Evolutionary conservation across 805 yeast genomes (phyloP).

Genomic region (Candida caryicola): DNA sequence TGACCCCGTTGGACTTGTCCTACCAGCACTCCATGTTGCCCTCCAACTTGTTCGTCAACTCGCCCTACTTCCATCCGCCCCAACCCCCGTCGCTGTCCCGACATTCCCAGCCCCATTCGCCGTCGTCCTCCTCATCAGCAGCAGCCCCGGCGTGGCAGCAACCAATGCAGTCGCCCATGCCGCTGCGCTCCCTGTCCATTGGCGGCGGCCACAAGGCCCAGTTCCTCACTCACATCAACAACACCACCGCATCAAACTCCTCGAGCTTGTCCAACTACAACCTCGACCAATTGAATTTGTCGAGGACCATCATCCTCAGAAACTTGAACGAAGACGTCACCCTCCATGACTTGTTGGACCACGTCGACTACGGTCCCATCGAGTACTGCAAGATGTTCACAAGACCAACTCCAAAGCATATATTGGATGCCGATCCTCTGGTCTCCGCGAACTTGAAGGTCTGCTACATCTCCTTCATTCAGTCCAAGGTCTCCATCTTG

Average conservation of each 20-base stretch:
- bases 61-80: conserved; percentile 50
- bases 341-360: conserved; percentile 38
- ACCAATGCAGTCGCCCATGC: conserved; percentile 6
- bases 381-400: conserved; percentile 51
- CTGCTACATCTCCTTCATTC: conserved; percentile 38
- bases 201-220: conserved; percentile 1
- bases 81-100: conserved; percentile 11
- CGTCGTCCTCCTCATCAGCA: conserved; percentile 2
- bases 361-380: conserved; percentile 57
- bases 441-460: conserved; percentile 19
- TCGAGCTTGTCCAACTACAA: conserved; percentile 14
- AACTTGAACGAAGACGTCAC: conserved; percentile 25
- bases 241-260: conserved; percentile 6
- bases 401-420: conserved; percentile 22
- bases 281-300: conserved; percentile 34
- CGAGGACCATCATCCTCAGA: conserved; percentile 35
- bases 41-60: conserved; percentile 54
- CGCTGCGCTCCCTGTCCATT: not conserved
- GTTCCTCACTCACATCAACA: conserved; percentile 9
- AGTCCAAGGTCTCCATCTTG: conserved; percentile 29
- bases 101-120: conserved; percentile 1
- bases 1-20: conserved; percentile 56
- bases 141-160: conserved; percentile 7
- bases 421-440: conserved; percentile 8
- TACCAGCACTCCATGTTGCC: conserved; percentile 65